These are phyloP conservation scores for Sisymbrium altissimum DNA, from an alignment of 345 rosid genomes.

Conservation along the genomic window DNA sequence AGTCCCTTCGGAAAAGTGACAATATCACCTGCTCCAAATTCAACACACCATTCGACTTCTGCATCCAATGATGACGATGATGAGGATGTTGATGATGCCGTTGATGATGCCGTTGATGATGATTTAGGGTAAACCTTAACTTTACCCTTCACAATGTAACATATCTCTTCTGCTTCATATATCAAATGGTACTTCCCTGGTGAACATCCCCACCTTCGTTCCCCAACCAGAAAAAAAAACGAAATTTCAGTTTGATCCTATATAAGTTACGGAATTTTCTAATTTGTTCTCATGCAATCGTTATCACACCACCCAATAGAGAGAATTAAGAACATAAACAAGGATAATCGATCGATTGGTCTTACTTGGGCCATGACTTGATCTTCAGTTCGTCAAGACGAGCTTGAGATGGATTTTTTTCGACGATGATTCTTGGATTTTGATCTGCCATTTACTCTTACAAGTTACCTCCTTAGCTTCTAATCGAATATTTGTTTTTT, in stretches of 20 bases:
- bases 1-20: constrained; percentile 80
- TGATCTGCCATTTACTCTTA: constrained; percentile 43
- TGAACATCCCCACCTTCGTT: constrained; percentile 74
- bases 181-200: constrained; percentile 81
- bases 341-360: background rate
- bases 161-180: constrained; percentile 89
- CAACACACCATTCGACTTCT: constrained; percentile 47
- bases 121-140: constrained; percentile 65
- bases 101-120: constrained; percentile 5
- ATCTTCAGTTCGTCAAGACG: constrained; percentile 65
- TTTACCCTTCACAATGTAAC: constrained; percentile 72
- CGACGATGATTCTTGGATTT: constrained; percentile 54
- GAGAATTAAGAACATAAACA: background rate
- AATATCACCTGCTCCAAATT: constrained; percentile 94
- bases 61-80: constrained; percentile 12
- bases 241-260: background rate
- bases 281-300: background rate
- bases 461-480: background rate
- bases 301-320: background rate
- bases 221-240: background rate
- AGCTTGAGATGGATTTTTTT: constrained; percentile 65
- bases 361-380: constrained; percentile 98
- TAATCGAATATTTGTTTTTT: background rate
- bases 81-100: constrained; percentile 16
- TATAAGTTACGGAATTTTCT: background rate